A percentile compares a stretch with the other conserved stretches of the same genome.
Evolutionary conservation across 2,329 filamentous ascomycete species (phyloP).

Genomic region (Mycosphaerelloides madeirae): DNA sequence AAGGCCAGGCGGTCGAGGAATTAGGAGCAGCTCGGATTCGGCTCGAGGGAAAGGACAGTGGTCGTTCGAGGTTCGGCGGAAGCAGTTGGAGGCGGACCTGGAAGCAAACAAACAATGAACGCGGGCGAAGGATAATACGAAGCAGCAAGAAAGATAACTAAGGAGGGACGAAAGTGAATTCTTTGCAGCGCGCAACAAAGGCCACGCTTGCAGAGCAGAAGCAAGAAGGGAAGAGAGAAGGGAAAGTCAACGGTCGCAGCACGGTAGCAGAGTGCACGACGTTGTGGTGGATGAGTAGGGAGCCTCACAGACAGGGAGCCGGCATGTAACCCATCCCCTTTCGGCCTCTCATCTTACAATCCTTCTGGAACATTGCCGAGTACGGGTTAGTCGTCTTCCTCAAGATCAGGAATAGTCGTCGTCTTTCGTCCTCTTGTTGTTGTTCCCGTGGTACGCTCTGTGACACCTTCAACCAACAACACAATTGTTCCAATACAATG

Average conservation of each 20-base stretch:
- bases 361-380: conserved; percentile 15
- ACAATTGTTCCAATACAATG: too few relatives aligned
- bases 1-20: conserved; percentile 3
- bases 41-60: conserved; percentile 5
- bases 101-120: background rate
- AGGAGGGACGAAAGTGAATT: conserved; percentile 15
- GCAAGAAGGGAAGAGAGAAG: conserved; percentile 16
- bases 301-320: conserved; percentile 24
- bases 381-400: conserved; percentile 9
- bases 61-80: background rate
- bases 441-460: too few relatives aligned
- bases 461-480: too few relatives aligned
- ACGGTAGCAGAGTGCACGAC: too few relatives aligned
- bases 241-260: too few relatives aligned
- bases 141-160: conserved; percentile 18
- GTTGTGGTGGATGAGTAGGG: too few relatives aligned
- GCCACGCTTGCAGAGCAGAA: conserved; percentile 22
- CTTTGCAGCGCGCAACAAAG: conserved; percentile 14
- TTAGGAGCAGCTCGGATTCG: conserved; percentile 11
- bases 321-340: conserved; percentile 16
- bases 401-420: too few relatives aligned
- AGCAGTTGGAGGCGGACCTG: background rate
- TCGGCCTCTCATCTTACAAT: too few relatives aligned
- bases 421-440: too few relatives aligned
- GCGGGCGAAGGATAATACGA: conserved; percentile 10